These are phyloP conservation scores for Thraustochytrium sp. DNA, from an alignment of 352 stramenopile genomes.

Conservation along the genomic window DNA sequence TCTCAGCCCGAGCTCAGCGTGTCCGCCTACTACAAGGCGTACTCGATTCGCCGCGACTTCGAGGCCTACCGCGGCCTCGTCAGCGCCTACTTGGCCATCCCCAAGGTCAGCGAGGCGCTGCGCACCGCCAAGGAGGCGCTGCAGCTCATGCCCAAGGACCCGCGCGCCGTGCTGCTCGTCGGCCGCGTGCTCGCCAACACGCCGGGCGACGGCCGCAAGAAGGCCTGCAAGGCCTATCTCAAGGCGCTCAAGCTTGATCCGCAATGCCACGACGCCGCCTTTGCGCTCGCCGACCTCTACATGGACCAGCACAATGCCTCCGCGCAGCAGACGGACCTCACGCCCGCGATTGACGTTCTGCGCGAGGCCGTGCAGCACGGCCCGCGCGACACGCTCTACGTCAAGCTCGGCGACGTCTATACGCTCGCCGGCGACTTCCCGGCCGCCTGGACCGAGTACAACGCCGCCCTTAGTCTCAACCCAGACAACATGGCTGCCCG, in stretches of 20 bases:
- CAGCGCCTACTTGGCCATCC: constrained; percentile 57
- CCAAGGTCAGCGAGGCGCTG: constrained; percentile 61
- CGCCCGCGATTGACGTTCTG: constrained; percentile 44
- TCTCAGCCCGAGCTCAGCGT: constrained; percentile 58
- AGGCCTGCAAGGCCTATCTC: constrained; percentile 58
- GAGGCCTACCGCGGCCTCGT: constrained; percentile 60
- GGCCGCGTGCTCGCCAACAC: constrained; percentile 58
- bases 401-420: constrained; percentile 61
- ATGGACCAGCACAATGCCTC: constrained; percentile 54
- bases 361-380: constrained; percentile 55
- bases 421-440: constrained; percentile 54
- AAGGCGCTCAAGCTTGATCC: constrained; percentile 59
- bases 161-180: constrained; percentile 59
- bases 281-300: constrained; percentile 59
- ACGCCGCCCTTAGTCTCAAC: constrained; percentile 60
- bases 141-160: constrained; percentile 55
- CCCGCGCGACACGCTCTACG: constrained; percentile 54
- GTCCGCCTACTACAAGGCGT: constrained; percentile 61
- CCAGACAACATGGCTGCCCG: constrained; percentile 55
- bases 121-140: constrained; percentile 62
- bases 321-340: constrained; percentile 55
- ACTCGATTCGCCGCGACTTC: constrained; percentile 58
- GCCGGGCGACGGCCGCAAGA: constrained; percentile 52
- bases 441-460: constrained; percentile 58
- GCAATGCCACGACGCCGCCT: constrained; percentile 51